phyloP scores from a whole-genome alignment of 129 eudicot species.

The Chrysanthemum makinoi region DNA sequence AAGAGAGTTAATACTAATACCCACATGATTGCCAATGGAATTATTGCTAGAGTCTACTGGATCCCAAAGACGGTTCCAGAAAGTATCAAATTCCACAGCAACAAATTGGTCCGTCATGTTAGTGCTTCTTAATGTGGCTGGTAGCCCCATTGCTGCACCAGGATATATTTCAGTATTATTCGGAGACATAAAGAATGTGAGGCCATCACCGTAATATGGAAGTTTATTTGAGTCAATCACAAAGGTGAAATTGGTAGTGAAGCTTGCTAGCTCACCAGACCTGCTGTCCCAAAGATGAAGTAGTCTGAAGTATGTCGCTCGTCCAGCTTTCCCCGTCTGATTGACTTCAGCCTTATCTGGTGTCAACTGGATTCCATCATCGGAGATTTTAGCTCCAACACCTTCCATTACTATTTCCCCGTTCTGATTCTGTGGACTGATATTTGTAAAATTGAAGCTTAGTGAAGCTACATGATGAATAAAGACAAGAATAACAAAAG shows the following conservation, averaged over 20 bases:
- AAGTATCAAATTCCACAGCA: slow-evolving; percentile 26
- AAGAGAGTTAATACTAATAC: slow-evolving; percentile 31
- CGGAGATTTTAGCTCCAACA: slow-evolving; percentile 14
- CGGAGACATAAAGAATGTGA: slow-evolving; percentile 23
- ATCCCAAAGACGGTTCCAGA: slow-evolving; percentile 9
- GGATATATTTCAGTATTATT: background rate
- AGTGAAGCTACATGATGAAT: slow-evolving; percentile 20
- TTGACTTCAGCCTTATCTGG: background rate
- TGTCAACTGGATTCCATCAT: slow-evolving; percentile 27
- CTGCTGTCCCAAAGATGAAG: slow-evolving; percentile 39
- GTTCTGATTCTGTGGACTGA: background rate
- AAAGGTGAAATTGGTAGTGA: slow-evolving; percentile 38
- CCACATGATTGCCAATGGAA: slow-evolving; percentile 31
- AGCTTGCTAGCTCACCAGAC: slow-evolving; percentile 34
- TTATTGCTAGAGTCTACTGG: background rate
- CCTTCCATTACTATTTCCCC: background rate
- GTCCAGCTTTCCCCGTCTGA: slow-evolving; percentile 4
- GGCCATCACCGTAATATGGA: slow-evolving; percentile 15
- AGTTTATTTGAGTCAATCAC: slow-evolving; percentile 17
- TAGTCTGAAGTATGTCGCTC: slow-evolving; percentile 16
- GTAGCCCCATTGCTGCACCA: slow-evolving; percentile 17
- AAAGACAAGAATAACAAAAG: slow-evolving; percentile 1
- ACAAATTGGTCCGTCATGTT: background rate
- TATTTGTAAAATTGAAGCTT: slow-evolving; percentile 8
- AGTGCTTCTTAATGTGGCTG: background rate